These are phyloP conservation scores for Corynascus novoguineensis DNA, from an alignment of 495 filamentous ascomycete genomes.

Conservation along the genomic window DNA sequence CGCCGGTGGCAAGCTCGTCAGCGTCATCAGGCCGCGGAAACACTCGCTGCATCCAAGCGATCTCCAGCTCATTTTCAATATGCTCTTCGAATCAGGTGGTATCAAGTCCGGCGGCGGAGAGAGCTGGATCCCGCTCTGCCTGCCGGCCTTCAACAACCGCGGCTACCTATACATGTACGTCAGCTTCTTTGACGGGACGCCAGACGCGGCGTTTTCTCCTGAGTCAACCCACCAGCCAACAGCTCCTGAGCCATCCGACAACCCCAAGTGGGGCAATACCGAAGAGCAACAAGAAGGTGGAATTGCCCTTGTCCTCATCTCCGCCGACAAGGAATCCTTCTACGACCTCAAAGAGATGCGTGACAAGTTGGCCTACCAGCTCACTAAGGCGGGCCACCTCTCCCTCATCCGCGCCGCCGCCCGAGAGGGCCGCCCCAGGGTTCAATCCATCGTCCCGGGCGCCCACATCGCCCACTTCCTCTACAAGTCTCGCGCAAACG, in stretches of 20 bases:
- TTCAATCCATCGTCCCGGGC: constrained; percentile 69
- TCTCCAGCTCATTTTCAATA: constrained; percentile 94
- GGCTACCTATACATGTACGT: constrained; percentile 99
- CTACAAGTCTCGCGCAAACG: constrained; percentile 88
- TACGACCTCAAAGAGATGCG: constrained; percentile 84
- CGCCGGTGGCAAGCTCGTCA: constrained; percentile 88
- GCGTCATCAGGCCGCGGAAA: constrained; percentile 86
- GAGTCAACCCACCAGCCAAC: constrained; percentile 11
- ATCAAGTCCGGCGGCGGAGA: constrained; percentile 84
- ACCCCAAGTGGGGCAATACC: constrained; percentile 18
- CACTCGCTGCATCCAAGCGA: constrained; percentile 96
- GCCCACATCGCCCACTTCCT: constrained; percentile 83
- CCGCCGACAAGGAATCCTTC: constrained; percentile 86
- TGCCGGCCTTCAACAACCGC: constrained; percentile 94
- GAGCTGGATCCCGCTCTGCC: constrained; percentile 94
- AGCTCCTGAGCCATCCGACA: neutral
- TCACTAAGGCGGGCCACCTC: constrained; percentile 71
- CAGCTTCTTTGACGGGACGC: constrained; percentile 63
- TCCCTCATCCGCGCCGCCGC: constrained; percentile 69
- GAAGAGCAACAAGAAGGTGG: constrained; percentile 57
- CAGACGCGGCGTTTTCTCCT: constrained; percentile 31
- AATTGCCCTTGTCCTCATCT: constrained; percentile 88
- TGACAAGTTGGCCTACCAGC: constrained; percentile 65
- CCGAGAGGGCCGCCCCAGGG: constrained; percentile 58
- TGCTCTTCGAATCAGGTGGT: constrained; percentile 93